phyloP scores from a whole-genome alignment of 129 eudicot genomes.

The Smallanthus sonchifolius region DNA sequence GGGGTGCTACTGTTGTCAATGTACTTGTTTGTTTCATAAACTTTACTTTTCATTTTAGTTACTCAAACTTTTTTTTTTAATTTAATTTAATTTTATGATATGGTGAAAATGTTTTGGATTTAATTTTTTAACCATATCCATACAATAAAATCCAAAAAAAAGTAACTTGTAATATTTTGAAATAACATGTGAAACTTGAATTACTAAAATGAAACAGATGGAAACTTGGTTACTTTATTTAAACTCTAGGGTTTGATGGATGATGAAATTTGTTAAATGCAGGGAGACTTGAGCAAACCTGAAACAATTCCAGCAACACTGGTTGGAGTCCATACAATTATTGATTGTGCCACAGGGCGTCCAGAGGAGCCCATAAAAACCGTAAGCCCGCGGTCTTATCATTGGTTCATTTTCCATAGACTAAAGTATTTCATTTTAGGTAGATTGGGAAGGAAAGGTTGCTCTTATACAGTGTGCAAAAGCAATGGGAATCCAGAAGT shows the following conservation, averaged over 20 bases:
- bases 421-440: constrained; percentile 53
- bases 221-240: too few species aligned
- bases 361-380: constrained; percentile 99
- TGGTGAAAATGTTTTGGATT: too few species aligned
- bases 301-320: constrained; percentile 95
- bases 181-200: too few species aligned
- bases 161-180: too few species aligned
- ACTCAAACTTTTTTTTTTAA: neutral
- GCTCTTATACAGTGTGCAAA: constrained; percentile 99
- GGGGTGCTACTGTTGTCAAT: constrained; percentile 99
- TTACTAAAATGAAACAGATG: too few species aligned
- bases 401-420: too few species aligned
- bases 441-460: constrained; percentile 99
- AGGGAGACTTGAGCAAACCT: constrained; percentile 93
- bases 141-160: too few species aligned
- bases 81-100: neutral
- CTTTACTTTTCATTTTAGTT: too few species aligned
- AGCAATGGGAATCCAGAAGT: constrained; percentile 98
- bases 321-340: constrained; percentile 90
- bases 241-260: too few species aligned
- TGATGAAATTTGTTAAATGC: constrained; percentile 23
- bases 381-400: constrained; percentile 40
- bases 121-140: too few species aligned
- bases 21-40: constrained; percentile 26
- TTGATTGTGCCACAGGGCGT: constrained; percentile 99